Conservation (phyloP, 192 early-diverging fungal genomes). For the Entomortierella beljakovae region DNA sequence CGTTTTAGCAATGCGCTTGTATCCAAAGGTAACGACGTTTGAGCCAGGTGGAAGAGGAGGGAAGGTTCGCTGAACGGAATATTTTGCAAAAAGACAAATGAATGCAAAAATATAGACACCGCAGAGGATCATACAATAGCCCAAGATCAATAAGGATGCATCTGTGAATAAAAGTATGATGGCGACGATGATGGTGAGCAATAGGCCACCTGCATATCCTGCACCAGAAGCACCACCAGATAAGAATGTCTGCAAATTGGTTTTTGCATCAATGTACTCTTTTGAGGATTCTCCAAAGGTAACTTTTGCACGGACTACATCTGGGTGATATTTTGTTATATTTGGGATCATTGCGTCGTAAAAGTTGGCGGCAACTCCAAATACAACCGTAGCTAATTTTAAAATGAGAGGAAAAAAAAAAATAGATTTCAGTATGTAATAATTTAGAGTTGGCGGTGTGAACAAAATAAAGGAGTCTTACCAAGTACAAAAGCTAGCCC, state of each 20-base stretch:
- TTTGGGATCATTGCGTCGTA: slow-evolving; percentile 61
- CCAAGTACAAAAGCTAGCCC: slow-evolving; percentile 25
- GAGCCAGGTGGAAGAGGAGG: slow-evolving; percentile 62
- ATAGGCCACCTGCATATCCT: slow-evolving; percentile 42
- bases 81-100: slow-evolving; percentile 33
- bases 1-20: slow-evolving; percentile 49
- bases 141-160: slow-evolving; percentile 36
- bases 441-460: background rate
- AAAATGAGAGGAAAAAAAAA: slow-evolving; percentile 1
- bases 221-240: slow-evolving; percentile 53
- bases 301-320: slow-evolving; percentile 25
- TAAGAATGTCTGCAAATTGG: slow-evolving; percentile 43
- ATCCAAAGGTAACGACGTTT: slow-evolving; percentile 53
- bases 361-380: slow-evolving; percentile 45
- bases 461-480: slow-evolving; percentile 4
- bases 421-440: background rate
- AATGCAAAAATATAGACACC: slow-evolving; percentile 59
- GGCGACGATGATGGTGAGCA: slow-evolving; percentile 49
- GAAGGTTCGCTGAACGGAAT: slow-evolving; percentile 46
- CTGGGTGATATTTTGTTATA: slow-evolving; percentile 52
- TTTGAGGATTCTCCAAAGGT: slow-evolving; percentile 21
- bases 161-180: slow-evolving; percentile 33
- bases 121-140: slow-evolving; percentile 41
- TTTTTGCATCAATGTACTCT: slow-evolving; percentile 30
- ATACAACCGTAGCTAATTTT: slow-evolving; percentile 21